Conservation (phyloP, 2,329 filamentous ascomycete genomes). For the Fusarium bactridioides region DNA sequence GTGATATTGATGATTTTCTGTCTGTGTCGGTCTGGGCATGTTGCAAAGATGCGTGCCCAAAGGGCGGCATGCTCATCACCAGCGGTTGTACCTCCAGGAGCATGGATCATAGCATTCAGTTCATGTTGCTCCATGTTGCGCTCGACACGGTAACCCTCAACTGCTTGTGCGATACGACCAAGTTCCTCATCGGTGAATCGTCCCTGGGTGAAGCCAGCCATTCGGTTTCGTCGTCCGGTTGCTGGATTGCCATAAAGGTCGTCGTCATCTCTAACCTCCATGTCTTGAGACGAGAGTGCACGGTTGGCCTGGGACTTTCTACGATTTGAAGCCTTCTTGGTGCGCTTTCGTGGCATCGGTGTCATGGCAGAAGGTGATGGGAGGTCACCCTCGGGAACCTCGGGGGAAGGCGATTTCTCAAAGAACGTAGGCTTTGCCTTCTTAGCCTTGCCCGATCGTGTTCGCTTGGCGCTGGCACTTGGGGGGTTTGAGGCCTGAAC, state of each 20-base stretch:
- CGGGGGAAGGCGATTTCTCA: conserved; percentile 43
- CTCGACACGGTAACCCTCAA: conserved; percentile 56
- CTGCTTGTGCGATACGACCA: conserved; percentile 49
- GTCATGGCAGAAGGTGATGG: conserved; percentile 47
- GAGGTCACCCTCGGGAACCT: conserved; percentile 34
- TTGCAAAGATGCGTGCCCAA: conserved; percentile 58
- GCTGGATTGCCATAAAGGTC: conserved; percentile 22
- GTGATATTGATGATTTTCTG: conserved; percentile 64
- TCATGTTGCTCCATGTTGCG: conserved; percentile 53
- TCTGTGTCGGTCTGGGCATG: conserved; percentile 59
- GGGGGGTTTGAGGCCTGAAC: conserved; percentile 29
- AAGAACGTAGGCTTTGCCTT: conserved; percentile 60
- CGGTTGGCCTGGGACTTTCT: conserved; percentile 28
- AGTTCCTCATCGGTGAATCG: conserved; percentile 56
- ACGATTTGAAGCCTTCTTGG: conserved; percentile 43
- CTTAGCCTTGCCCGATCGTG: conserved; percentile 52
- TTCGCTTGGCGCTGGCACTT: conserved; percentile 38
- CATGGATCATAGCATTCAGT: conserved; percentile 57
- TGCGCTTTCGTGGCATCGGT: conserved; percentile 43
- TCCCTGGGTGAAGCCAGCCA: conserved; percentile 48
- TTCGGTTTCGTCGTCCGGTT: conserved; percentile 34
- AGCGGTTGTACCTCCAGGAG: conserved; percentile 47
- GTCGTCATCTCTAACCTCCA: conserved; percentile 34
- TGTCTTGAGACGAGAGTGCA: conserved; percentile 29
- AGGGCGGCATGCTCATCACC: conserved; percentile 52